Percentiles rank a stretch among this genome's conserved stretches.
Conservation (phyloP, 208 protist genomes). For the Leishmania turanica region DNA sequence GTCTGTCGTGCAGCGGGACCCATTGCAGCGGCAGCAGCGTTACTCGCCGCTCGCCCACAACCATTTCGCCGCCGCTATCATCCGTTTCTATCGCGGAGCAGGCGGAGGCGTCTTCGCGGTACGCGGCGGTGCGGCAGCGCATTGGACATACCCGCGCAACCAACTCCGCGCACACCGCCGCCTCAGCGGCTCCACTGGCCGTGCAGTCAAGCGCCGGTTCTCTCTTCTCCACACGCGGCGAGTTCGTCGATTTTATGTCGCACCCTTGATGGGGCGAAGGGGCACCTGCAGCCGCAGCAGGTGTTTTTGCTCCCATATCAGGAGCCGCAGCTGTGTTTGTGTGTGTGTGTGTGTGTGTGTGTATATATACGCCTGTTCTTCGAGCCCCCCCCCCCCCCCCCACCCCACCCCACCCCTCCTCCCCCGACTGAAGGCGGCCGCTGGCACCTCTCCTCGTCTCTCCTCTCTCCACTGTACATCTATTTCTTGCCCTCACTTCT, state of each 20-base stretch:
- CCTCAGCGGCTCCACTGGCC: neutral
- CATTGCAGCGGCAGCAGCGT: conserved; percentile 7
- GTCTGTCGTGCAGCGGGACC: conserved; percentile 12
- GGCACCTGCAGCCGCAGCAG: neutral
- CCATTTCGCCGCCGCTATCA: conserved; percentile 1
- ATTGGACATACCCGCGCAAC: conserved; percentile 21
- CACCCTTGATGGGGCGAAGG: conserved; percentile 10
- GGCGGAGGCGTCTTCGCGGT: conserved; percentile 27
- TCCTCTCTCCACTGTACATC: neutral
- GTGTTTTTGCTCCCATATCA: neutral
- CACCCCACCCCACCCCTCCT: neutral
- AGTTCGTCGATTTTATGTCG: conserved; percentile 24
- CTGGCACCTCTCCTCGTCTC: neutral
- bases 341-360: conserved; percentile 3
- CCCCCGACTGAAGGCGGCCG: neutral
- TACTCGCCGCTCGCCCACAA: conserved; percentile 4
- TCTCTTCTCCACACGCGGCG: conserved; percentile 19
- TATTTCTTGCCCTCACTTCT: neutral
- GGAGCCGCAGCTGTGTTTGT: neutral
- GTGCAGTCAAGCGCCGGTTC: conserved; percentile 1
- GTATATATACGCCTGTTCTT: neutral
- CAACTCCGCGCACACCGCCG: neutral
- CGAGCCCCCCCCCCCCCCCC: neutral
- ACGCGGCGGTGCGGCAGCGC: conserved; percentile 28
- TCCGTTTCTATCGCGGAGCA: conserved; percentile 15